Percentiles rank a stretch among this genome's conserved stretches.
Conservation (phyloP, 2,329 filamentous ascomycete genomes). For the Talaromyces sp. region DNA sequence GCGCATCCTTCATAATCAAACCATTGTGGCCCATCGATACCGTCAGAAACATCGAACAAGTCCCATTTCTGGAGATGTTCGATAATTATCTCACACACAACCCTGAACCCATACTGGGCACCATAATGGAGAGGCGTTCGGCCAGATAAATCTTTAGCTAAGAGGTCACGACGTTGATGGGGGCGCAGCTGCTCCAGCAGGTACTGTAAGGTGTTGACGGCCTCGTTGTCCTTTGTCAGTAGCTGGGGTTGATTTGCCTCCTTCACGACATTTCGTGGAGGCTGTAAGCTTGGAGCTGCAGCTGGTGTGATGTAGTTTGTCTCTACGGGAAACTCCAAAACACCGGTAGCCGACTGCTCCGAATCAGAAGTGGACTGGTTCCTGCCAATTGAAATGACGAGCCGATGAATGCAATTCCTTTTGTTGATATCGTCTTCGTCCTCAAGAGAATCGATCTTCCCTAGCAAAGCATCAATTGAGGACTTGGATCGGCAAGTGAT, state of each 20-base stretch:
- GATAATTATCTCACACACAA: conserved; percentile 85
- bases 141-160: conserved; percentile 70
- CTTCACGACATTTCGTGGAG: conserved; percentile 59
- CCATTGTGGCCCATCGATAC: conserved; percentile 84
- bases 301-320: conserved; percentile 77
- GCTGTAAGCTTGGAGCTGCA: conserved; percentile 60
- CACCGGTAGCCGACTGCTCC: conserved; percentile 51
- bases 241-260: conserved; percentile 61
- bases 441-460: conserved; percentile 66
- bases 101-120: conserved; percentile 87
- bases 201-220: conserved; percentile 62
- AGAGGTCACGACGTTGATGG: conserved; percentile 64
- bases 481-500: conserved; percentile 69
- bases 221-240: conserved; percentile 65
- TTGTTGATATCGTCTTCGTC: conserved; percentile 91
- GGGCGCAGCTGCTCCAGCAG: conserved; percentile 64
- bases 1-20: conserved; percentile 90
- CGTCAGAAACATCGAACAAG: conserved; percentile 76
- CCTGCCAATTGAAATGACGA: conserved; percentile 87
- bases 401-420: conserved; percentile 85
- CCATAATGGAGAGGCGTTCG: conserved; percentile 88
- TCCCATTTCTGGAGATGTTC: conserved; percentile 84
- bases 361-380: conserved; percentile 55
- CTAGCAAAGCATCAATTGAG: conserved; percentile 68
- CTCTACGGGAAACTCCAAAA: conserved; percentile 48